phyloP scores from a whole-genome alignment of 106 monocot species.

The Phalaenopsis equestris region DNA sequence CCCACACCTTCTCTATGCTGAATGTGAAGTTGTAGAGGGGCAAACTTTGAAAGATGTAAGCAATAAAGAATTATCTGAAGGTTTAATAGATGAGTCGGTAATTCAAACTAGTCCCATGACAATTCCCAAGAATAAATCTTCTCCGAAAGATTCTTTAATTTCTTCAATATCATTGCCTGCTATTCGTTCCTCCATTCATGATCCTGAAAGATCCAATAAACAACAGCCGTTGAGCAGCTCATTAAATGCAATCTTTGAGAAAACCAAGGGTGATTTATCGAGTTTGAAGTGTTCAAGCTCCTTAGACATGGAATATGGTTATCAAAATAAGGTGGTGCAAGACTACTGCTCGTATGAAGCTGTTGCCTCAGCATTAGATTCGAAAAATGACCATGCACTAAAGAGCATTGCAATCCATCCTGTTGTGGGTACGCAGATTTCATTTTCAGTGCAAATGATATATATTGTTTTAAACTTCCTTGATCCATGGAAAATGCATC shows the following conservation, averaged over 20 bases:
- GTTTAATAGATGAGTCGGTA: conserved; percentile 4
- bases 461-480: neutral
- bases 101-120: conserved; percentile 27
- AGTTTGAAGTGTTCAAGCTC: conserved; percentile 16
- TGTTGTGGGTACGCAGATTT: conserved; percentile 34
- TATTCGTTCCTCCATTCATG: conserved; percentile 40
- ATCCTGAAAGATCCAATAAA: conserved; percentile 38
- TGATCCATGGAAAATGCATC: neutral
- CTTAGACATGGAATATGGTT: conserved; percentile 13
- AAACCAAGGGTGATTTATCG: conserved; percentile 6
- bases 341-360: neutral
- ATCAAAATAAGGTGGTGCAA: conserved; percentile 5
- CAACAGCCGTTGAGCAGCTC: conserved; percentile 37
- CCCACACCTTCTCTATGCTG: neutral
- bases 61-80: conserved; percentile 12
- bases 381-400: conserved; percentile 10
- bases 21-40: conserved; percentile 14
- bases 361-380: conserved; percentile 13
- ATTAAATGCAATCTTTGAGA: conserved; percentile 17
- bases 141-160: conserved; percentile 9
- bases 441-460: neutral
- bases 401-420: conserved; percentile 11
- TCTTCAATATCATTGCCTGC: conserved; percentile 48
- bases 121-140: conserved; percentile 29
- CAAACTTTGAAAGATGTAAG: conserved; percentile 5